These are phyloP conservation scores for Pseudocercospora vitis DNA, from an alignment of 2,329 filamentous ascomycete species.

Conservation along the genomic window DNA sequence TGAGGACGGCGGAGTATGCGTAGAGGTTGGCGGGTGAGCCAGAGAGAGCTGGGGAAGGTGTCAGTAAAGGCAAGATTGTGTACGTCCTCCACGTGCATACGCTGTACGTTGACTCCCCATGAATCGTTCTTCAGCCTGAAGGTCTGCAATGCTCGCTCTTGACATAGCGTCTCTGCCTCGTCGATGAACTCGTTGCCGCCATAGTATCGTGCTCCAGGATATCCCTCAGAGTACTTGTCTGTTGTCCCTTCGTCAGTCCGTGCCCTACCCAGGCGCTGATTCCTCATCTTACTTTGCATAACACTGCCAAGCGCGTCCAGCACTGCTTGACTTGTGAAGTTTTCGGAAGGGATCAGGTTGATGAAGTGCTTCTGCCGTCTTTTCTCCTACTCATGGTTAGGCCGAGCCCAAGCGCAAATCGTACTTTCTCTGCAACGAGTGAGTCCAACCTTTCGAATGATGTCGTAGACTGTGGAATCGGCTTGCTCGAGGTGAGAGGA, in stretches of 20 bases:
- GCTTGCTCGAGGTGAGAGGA: slow-evolving; percentile 76
- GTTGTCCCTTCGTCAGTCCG: no score
- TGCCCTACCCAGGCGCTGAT: not conserved
- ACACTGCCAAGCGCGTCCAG: slow-evolving; percentile 88
- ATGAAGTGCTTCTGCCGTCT: slow-evolving; percentile 95
- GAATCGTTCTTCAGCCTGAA: slow-evolving; percentile 83
- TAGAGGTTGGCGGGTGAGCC: slow-evolving; percentile 96
- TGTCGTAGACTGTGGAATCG: slow-evolving; percentile 82
- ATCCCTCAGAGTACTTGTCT: slow-evolving; percentile 97
- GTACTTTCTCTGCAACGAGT: not conserved
- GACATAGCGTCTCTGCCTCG: slow-evolving; percentile 90
- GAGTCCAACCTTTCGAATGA: slow-evolving; percentile 76
- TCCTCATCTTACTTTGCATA: slow-evolving; percentile 74
- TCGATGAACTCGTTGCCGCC: slow-evolving; percentile 99
- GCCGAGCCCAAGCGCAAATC: slow-evolving; percentile 4
- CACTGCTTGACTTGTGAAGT: slow-evolving; percentile 91
- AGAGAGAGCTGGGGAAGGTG: slow-evolving; percentile 32
- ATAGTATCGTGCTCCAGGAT: slow-evolving; percentile 97
- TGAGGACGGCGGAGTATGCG: slow-evolving; percentile 97
- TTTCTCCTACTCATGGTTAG: slow-evolving; percentile 69
- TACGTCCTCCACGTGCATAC: no score
- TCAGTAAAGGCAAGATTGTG: not conserved
- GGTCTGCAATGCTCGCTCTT: slow-evolving; percentile 85
- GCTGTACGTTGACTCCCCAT: slow-evolving; percentile 99
- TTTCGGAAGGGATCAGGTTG: slow-evolving; percentile 93